phyloP scores from a whole-genome alignment of 2,329 filamentous ascomycete species.

The Pyrenophora teres region DNA sequence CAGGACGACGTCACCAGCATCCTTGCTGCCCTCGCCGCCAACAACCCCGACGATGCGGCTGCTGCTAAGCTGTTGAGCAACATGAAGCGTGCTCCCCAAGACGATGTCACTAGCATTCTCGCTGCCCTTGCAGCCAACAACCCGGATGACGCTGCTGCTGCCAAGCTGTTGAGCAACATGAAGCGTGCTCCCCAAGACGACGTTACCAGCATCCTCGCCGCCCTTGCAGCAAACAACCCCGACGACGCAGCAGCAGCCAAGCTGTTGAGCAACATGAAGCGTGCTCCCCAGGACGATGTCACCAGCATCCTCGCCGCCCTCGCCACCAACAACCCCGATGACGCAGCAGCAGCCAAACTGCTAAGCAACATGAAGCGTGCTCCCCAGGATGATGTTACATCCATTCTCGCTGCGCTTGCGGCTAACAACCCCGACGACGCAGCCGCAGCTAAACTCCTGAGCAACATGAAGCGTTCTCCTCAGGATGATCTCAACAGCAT shows the following conservation, averaged over 20 bases:
- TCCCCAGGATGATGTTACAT: slow-evolving; percentile 6
- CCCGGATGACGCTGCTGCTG: slow-evolving; percentile 29
- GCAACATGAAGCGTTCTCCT: slow-evolving; percentile 7
- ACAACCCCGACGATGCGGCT: slow-evolving; percentile 20
- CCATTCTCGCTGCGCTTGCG: slow-evolving; percentile 26
- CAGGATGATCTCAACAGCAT: slow-evolving; percentile 22
- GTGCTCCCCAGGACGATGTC: slow-evolving; percentile 24
- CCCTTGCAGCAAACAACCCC: slow-evolving; percentile 29
- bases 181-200: background rate
- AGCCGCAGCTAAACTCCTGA: slow-evolving; percentile 9
- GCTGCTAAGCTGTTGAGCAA: background rate
- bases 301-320: slow-evolving; percentile 27
- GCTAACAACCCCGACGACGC: slow-evolving; percentile 31
- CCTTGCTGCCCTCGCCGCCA: slow-evolving; percentile 26
- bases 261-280: background rate
- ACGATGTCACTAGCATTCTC: slow-evolving; percentile 26
- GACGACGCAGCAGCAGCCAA: background rate
- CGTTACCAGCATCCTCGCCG: slow-evolving; percentile 26
- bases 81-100: background rate
- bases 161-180: background rate
- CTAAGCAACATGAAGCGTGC: background rate
- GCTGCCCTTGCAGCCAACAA: slow-evolving; percentile 26
- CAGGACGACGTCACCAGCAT: slow-evolving; percentile 30
- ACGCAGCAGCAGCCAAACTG: slow-evolving; percentile 18
- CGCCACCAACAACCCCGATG: slow-evolving; percentile 27